phyloP scores from a whole-genome alignment of 164 flowering plant species.

The Buxus sempervirens region DNA sequence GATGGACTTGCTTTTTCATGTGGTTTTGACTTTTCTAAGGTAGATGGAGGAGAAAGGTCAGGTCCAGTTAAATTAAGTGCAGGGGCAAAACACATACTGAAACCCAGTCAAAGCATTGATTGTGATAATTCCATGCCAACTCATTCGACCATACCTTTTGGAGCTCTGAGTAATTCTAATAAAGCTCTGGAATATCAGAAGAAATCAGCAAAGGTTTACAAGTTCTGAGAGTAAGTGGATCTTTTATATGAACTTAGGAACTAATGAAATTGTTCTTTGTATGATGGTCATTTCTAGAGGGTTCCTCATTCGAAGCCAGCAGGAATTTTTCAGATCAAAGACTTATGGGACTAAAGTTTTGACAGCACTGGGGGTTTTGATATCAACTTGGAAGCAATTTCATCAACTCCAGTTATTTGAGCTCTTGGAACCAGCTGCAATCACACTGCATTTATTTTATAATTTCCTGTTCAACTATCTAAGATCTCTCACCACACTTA shows the following conservation, averaged over 20 bases:
- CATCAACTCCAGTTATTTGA: not conserved
- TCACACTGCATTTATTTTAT: not conserved
- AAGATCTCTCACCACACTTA: constrained; percentile 1
- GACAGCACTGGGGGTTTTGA: not conserved
- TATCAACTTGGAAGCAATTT: not conserved
- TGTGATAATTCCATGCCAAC: constrained; percentile 30
- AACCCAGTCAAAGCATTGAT: constrained; percentile 38
- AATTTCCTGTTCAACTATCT: not conserved
- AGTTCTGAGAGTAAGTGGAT: constrained; percentile 24
- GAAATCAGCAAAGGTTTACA: constrained; percentile 39
- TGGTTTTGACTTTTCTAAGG: constrained; percentile 16
- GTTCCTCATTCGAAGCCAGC: not conserved
- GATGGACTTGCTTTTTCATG: constrained; percentile 8
- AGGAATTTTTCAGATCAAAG: not conserved
- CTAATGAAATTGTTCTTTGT: not conserved
- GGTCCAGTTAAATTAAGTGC: constrained; percentile 57
- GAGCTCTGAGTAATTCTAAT: constrained; percentile 16
- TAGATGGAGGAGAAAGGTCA: constrained; percentile 25
- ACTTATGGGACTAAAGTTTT: too few species aligned
- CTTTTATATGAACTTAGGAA: not conserved
- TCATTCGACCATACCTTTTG: constrained; percentile 42
- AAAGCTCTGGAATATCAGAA: constrained; percentile 29
- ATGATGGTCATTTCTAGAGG: not conserved
- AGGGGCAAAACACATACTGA: constrained; percentile 60
- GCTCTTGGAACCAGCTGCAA: not conserved